Conservation (phyloP, 2,329 filamentous ascomycete genomes). For the Xylariaceae sp. region DNA sequence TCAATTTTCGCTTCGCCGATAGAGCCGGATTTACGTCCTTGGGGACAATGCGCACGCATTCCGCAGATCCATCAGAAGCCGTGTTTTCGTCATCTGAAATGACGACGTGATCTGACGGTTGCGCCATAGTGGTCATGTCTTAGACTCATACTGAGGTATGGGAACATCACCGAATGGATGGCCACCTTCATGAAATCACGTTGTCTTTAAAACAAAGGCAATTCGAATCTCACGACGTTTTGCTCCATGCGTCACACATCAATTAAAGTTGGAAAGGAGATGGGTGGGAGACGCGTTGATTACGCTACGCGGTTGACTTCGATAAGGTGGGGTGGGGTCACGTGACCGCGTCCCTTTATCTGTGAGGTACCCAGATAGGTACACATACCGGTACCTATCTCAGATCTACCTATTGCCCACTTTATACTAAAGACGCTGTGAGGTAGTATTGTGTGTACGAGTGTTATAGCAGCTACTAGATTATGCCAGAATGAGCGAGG, state of each 20-base stretch:
- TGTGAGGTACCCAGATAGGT: too few relatives aligned
- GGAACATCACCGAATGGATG: constrained; percentile 17
- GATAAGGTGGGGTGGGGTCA: not conserved
- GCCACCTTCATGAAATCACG: not conserved
- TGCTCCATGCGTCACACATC: not conserved
- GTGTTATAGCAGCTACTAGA: too few relatives aligned
- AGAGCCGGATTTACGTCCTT: constrained; percentile 5
- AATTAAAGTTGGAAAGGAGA: not conserved
- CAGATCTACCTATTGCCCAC: too few relatives aligned
- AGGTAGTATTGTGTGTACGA: too few relatives aligned
- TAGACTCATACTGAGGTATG: not conserved
- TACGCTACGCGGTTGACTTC: too few relatives aligned
- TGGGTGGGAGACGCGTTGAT: too few relatives aligned
- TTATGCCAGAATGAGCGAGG: too few relatives aligned
- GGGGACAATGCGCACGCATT: constrained; percentile 1
- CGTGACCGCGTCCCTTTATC: not conserved
- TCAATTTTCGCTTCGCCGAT: constrained; percentile 26
- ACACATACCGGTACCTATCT: too few relatives aligned
- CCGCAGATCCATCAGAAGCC: constrained; percentile 20
- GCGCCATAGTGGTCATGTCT: constrained; percentile 19
- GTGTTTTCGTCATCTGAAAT: constrained; percentile 31
- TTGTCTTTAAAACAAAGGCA: not conserved
- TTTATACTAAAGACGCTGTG: too few relatives aligned
- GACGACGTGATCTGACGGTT: constrained; percentile 18
- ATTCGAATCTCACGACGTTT: not conserved